Evolutionary conservation across 108 stramenopile genomes (phyloP).

Genomic region (Cyclotella distinguenda): DNA sequence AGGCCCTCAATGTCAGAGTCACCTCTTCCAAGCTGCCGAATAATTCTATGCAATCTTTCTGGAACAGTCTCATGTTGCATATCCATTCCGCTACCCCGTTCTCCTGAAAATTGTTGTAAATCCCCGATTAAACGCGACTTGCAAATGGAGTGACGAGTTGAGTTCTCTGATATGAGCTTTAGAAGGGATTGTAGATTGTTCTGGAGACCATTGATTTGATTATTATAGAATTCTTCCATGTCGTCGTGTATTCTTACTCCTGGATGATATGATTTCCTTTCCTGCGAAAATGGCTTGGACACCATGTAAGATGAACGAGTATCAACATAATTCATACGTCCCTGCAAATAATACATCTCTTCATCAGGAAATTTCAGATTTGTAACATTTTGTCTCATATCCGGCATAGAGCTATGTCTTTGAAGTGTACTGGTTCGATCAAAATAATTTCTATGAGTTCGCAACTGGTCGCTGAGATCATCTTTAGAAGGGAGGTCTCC

Average conservation of each 20-base stretch:
- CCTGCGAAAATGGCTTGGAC: not conserved
- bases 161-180: slow-evolving; percentile 8
- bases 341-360: too few relatives aligned
- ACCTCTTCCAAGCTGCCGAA: slow-evolving; percentile 1
- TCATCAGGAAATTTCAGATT: too few relatives aligned
- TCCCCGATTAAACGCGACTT: slow-evolving; percentile 3
- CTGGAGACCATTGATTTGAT: slow-evolving; percentile 20
- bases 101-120: slow-evolving; percentile 2
- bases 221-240: not conserved
- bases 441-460: slow-evolving; percentile 15
- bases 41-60: slow-evolving; percentile 21
- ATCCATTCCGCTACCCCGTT: not conserved
- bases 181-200: slow-evolving; percentile 18
- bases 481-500: not conserved
- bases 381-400: not conserved
- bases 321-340: too few relatives aligned
- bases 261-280: not conserved
- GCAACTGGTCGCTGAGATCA: slow-evolving; percentile 5
- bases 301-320: too few relatives aligned
- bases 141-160: not conserved
- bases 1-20: not conserved
- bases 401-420: not conserved
- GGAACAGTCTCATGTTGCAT: slow-evolving; percentile 6
- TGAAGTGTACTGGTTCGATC: slow-evolving; percentile 8
- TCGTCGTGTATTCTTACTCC: not conserved